A percentile compares a stretch with the other conserved stretches of the same genome.
Evolutionary conservation across 1,139 yeast species (phyloP).

Genomic region (Yamadazyma jaroonii): DNA sequence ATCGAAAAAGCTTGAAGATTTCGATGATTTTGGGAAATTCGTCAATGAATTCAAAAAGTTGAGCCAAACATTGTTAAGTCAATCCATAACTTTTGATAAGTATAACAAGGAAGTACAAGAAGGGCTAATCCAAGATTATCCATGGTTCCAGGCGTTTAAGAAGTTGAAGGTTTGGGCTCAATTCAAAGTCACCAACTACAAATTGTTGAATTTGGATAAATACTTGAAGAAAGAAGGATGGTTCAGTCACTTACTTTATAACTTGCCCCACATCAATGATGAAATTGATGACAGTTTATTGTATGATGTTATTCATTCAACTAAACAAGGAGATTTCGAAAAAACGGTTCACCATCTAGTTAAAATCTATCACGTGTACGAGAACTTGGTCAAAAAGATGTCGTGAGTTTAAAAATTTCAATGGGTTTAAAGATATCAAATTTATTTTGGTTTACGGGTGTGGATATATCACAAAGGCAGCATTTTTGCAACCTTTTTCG

Average conservation of each 20-base stretch:
- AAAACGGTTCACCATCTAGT: conserved; percentile 27
- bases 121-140: conserved; percentile 56
- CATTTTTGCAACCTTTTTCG: conserved; percentile 7
- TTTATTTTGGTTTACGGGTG: background rate
- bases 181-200: conserved; percentile 53
- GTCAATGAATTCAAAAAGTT: conserved; percentile 17
- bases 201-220: conserved; percentile 49
- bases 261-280: conserved; percentile 16
- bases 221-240: conserved; percentile 22
- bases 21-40: conserved; percentile 17
- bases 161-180: conserved; percentile 59
- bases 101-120: conserved; percentile 40
- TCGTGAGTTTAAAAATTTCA: conserved; percentile 7
- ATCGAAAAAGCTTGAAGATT: conserved; percentile 18
- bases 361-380: conserved; percentile 34
- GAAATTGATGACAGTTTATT: conserved; percentile 12
- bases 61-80: conserved; percentile 13
- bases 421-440: too few species aligned
- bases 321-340: conserved; percentile 23
- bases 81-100: conserved; percentile 30
- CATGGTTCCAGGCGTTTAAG: conserved; percentile 63
- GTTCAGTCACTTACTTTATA: conserved; percentile 26
- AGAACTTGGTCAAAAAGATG: conserved; percentile 17
- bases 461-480: background rate
- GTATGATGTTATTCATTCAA: conserved; percentile 23